Base-by-base conservation (phyloP, 2,329 filamentous ascomycete species). In the Fusarium irregulare region DNA sequence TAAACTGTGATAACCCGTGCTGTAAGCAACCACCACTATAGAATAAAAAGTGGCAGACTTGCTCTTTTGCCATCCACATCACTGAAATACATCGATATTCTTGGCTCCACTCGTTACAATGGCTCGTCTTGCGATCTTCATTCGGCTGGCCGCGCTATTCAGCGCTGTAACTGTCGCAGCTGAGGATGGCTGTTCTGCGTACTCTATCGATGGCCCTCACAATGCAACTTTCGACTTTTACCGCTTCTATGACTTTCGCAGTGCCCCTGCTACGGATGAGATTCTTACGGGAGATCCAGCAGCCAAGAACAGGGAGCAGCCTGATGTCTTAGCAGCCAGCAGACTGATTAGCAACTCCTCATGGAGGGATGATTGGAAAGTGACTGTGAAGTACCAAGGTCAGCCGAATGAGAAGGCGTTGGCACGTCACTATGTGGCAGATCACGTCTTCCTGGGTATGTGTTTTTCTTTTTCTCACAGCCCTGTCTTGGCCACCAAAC, bases 291-390 rank as follows among this genome's bases (percentile, higher is more conserved):
- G 41, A 20, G 53, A 56, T n/a, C 53, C 53, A 5, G 53, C 53
- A 16, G 42, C 41, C 1, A 27, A 46, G 2, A 11, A 37, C 30
- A 47, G 37, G n/a, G 14, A 47, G 20, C 28, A 56, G 7, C 16
- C 41, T 21, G 53, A 32, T 16, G 20, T n/a, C 7, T 25, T 56
- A 14, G 28, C 44, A 13, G 18, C 30, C 6, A 32, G 21, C 18
- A 56, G 30, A 9, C 13, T 37, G 13, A 27, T 32, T 13, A 56
- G 23, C 23, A 45, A 56, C 28, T 47, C 53, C 23, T 56, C 42
- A 6, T 56, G 53, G 53, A 56, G 30, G 25, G 41, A 56, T 12
- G 53, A 56, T 13, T 56, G 53, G 53, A 56, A 20, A 12, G 37
- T 47, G 4, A 56, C 53, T 16, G 18, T 46, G 11, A 37, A 34